A percentile compares a stretch with the other conserved stretches of the same genome.
Conservation (phyloP, 257 asterid species). For the Solanum microdontum region DNA sequence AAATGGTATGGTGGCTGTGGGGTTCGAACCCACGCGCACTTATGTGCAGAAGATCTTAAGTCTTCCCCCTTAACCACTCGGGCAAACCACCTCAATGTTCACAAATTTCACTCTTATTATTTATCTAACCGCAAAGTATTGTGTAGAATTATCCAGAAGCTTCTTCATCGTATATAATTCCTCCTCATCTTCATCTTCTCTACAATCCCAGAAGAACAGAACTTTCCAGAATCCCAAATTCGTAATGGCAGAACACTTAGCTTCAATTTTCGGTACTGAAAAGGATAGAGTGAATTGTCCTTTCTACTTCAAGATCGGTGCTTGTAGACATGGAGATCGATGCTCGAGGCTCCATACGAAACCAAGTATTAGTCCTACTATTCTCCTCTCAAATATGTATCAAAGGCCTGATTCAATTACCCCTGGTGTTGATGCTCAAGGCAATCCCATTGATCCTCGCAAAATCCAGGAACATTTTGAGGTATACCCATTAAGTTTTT, state of each 20-base stretch:
- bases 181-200: not conserved
- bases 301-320: slow-evolving; percentile 93
- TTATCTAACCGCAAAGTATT: fast-evolving
- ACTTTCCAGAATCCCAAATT: not conserved
- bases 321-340: slow-evolving; percentile 94
- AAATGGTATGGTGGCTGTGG: slow-evolving; percentile 16
- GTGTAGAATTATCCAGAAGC: not conserved
- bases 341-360: slow-evolving; percentile 92
- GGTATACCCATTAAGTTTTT: slow-evolving; percentile 19
- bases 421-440: slow-evolving; percentile 90
- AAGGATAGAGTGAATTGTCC: slow-evolving; percentile 93
- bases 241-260: slow-evolving; percentile 84
- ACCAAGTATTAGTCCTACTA: slow-evolving; percentile 86
- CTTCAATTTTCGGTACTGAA: slow-evolving; percentile 86
- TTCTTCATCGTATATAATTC: not conserved
- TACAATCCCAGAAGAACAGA: not conserved
- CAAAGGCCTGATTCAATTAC: slow-evolving; percentile 93
- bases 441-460: slow-evolving; percentile 69
- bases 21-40: slow-evolving; percentile 38
- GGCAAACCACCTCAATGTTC: slow-evolving; percentile 21
- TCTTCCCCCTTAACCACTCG: slow-evolving; percentile 53
- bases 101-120: fast-evolving
- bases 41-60: slow-evolving; percentile 33
- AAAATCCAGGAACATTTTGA: slow-evolving; percentile 86
- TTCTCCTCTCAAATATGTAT: slow-evolving; percentile 83